A percentile compares a stretch with the other conserved stretches of the same genome.
Evolutionary conservation across 345 rosid species (phyloP).

Genomic region (Linum trigynum): DNA sequence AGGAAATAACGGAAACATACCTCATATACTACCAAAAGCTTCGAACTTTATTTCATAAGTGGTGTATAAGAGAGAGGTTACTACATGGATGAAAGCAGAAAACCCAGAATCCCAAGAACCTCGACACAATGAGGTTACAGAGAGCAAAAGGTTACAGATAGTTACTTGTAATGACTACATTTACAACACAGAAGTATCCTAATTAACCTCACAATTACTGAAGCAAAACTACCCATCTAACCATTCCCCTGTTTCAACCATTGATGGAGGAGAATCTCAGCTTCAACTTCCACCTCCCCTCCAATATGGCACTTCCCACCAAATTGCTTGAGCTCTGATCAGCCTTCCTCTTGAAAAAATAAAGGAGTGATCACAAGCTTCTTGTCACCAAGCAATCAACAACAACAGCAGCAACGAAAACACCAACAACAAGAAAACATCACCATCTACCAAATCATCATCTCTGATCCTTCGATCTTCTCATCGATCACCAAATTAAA

Average conservation of each 20-base stretch:
- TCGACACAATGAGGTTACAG: not conserved
- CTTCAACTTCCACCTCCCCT: not conserved
- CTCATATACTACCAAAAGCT: too few species aligned
- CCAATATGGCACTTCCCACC: not conserved
- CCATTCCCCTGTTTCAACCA: not conserved
- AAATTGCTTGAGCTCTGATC: not conserved
- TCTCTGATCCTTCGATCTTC: too few species aligned
- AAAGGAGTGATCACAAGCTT: slow-evolving; percentile 13
- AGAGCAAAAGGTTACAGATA: not conserved
- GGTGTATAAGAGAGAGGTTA: not conserved
- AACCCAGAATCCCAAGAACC: not conserved
- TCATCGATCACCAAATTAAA: not conserved
- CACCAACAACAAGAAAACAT: too few species aligned
- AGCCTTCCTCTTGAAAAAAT: slow-evolving; percentile 14
- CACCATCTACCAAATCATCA: not conserved
- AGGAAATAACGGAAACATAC: not conserved
- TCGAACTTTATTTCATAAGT: not conserved
- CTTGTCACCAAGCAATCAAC: not conserved
- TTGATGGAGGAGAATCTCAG: not conserved
- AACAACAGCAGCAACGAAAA: not conserved
- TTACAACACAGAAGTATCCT: not conserved
- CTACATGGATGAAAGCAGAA: not conserved
- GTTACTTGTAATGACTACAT: not conserved
- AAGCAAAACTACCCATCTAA: not conserved
- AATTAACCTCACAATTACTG: not conserved